These are phyloP conservation scores for Trametes meyenii DNA, from an alignment of 768 basidiomycete genomes.

Conservation along the genomic window DNA sequence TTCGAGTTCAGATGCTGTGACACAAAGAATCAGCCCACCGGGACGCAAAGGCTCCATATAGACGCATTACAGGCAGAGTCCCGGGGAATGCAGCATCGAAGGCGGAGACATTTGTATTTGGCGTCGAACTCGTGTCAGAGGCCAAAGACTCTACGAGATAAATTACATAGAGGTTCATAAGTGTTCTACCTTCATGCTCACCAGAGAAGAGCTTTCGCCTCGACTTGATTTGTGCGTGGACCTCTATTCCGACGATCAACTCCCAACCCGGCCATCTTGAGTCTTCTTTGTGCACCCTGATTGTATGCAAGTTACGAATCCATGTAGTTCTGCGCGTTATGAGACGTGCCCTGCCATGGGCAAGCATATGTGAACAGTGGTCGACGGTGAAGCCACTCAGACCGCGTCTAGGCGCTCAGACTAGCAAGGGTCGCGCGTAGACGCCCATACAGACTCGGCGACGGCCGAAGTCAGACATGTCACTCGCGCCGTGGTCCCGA, in stretches of 20 bases:
- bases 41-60: not conserved
- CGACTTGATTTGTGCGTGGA: conserved; percentile 92
- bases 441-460: conserved; percentile 11
- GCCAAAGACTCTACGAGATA: conserved; percentile 42
- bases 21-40: conserved; percentile 7
- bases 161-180: not conserved
- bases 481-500: conserved; percentile 17
- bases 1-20: conserved; percentile 59
- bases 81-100: conserved; percentile 95
- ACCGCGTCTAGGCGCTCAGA: not conserved
- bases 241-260: conserved; percentile 91
- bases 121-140: conserved; percentile 48
- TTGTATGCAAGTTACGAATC: conserved; percentile 18
- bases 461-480: conserved; percentile 12
- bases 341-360: conserved; percentile 20
- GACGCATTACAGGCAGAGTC: conserved; percentile 75
- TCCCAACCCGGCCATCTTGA: conserved; percentile 82
- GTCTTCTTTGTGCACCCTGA: conserved; percentile 25
- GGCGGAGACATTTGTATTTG: conserved; percentile 73
- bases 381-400: not conserved
- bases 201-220: conserved; percentile 87
- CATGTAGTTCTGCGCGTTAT: not conserved
- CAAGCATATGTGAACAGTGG: conserved; percentile 22
- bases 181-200: conserved; percentile 33
- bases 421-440: conserved; percentile 2